Evolutionary conservation across 176 grass and related monocot genomes (phyloP), one percentile per base, ranked within the genome.

Genomic region (Triticum urartu): DNA sequence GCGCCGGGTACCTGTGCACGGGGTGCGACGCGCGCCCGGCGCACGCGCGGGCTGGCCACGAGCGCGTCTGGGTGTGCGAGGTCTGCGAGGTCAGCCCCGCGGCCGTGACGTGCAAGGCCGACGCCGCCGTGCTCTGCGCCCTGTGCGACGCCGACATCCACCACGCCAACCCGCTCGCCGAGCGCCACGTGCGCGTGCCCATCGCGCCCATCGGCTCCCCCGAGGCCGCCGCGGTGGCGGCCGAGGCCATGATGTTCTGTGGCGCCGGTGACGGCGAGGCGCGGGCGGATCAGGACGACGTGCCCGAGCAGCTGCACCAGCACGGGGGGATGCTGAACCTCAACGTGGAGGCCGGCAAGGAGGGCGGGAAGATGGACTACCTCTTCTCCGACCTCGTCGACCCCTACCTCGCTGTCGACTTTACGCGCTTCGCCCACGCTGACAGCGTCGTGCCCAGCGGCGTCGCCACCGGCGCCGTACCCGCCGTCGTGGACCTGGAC

Each of bases 131-230:
- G 4, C 91, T 97, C 11, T 97, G 95, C 83, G 86, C 81, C 17
- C 75, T 87, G 8, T 97, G 95, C 56, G 95, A 97, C 80, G 45
- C 91, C 15, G 95, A 97, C 88, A 94, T 97, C 85, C 95, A 97
- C 91, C 85, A 88, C 24, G 91, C 94, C 62, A 99, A 99, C 77
- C 92, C 97, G 61, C 89, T 99, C 30, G 94, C 97, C 12, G 77
- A 91, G 7, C 94, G 97, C 90, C 97, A 99, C 87, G 87, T 72
- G 56, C 93, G 97, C n/a, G 79, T 89, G 21, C 92, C 87, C 26
- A 32, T 98, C 62, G 79, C 84, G 10, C 89, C 96, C 78, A 87
- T 95, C 22, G 87, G 86, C 0, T 91, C 90, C 0, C 64, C 81
- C 25, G 68, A 67, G 10, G 87, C 87, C 0, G 67, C 80, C 2